Conservation (phyloP, 805 yeast genomes). For the Huiozyma sinensis region DNA sequence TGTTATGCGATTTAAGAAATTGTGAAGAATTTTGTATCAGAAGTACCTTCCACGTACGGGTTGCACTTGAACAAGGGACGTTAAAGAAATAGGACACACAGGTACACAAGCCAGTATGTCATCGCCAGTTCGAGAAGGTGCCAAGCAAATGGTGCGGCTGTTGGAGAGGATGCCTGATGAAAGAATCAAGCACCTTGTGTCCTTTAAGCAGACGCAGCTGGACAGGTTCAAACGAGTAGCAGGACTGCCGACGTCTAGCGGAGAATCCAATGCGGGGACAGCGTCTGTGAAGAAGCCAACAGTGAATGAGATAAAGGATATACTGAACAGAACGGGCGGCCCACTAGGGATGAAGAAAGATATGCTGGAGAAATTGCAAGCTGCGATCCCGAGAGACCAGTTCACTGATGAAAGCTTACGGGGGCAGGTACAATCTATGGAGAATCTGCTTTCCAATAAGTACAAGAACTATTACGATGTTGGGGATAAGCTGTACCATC, state of each 20-base stretch:
- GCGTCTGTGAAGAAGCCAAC: slow-evolving; percentile 24
- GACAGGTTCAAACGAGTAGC: slow-evolving; percentile 44
- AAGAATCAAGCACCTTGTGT: slow-evolving; percentile 54
- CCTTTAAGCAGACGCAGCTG: slow-evolving; percentile 59
- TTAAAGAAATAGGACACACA: too few species aligned
- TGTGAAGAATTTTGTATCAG: too few species aligned
- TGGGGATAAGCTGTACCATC: slow-evolving; percentile 55
- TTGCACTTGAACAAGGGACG: too few species aligned
- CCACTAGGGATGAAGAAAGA: slow-evolving; percentile 39
- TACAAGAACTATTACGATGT: slow-evolving; percentile 53
- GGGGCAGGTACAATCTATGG: slow-evolving; percentile 48
- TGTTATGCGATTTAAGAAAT: too few species aligned
- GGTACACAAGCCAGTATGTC: slow-evolving; percentile 7
- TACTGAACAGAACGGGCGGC: slow-evolving; percentile 26
- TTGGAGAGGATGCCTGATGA: slow-evolving; percentile 60
- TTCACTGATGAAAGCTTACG: slow-evolving; percentile 38
- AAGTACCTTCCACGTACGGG: too few species aligned
- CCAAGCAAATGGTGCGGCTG: slow-evolving; percentile 45
- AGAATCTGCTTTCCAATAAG: slow-evolving; percentile 48
- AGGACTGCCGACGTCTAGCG: slow-evolving; percentile 32
- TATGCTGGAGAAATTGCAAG: slow-evolving; percentile 34
- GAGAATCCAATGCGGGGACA: slow-evolving; percentile 12
- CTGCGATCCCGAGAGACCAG: slow-evolving; percentile 37
- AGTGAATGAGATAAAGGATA: slow-evolving; percentile 32
- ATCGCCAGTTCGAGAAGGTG: slow-evolving; percentile 34